Evolutionary conservation across 2,329 filamentous ascomycete genomes (phyloP), one percentile per base, ranked within the genome.

Genomic region (Claviceps quebecensis): DNA sequence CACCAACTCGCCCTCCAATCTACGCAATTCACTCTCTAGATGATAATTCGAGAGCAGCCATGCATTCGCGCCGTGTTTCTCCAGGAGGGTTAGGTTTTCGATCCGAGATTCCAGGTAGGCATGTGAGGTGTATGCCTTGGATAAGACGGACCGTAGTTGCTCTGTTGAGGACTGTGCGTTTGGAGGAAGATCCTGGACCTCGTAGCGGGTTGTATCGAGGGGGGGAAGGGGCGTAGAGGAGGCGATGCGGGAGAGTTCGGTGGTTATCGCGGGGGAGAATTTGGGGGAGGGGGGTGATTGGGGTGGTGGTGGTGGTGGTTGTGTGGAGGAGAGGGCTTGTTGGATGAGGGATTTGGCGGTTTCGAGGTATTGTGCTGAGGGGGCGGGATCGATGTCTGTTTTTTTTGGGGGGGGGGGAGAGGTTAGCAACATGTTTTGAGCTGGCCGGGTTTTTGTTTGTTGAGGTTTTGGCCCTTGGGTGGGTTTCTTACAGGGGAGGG

Each of bases 21-120:
- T 66, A 48, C 76, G 75, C 22, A 69, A 58, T 43, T 87, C 77
- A 44, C 80, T 78, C 68, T 96, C 91, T 19, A 89, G 67, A 58
- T 86, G 81, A 59, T 83, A 80, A 67, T 98, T 98, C 5, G 80
- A 80, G 8, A 95, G 77, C 51, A 98, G 74, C 91, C 93, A 97
- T 9, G 87, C 84, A 66, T 95, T 95, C 69, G 87, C 87, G 58
- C 91, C 93, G 66, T 83, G 83, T 48, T 75, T 75, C 60, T 93
- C 86, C 19, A 95, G 77, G n/a, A 95, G 74, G 1, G 74, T 71
- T 17, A 95, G 78, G 66, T 80, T 74, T 36, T 72, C 60, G 38
- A 70, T 65, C 3, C 79, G 75, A n/a, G 67, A 61, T 13, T 64
- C 57, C 13, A 82, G 71, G 65, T 81, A 78, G n/a, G 71, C 63